These are phyloP conservation scores for Pyrenula massariospora DNA, from an alignment of 495 filamentous ascomycete genomes.

Conservation along the genomic window DNA sequence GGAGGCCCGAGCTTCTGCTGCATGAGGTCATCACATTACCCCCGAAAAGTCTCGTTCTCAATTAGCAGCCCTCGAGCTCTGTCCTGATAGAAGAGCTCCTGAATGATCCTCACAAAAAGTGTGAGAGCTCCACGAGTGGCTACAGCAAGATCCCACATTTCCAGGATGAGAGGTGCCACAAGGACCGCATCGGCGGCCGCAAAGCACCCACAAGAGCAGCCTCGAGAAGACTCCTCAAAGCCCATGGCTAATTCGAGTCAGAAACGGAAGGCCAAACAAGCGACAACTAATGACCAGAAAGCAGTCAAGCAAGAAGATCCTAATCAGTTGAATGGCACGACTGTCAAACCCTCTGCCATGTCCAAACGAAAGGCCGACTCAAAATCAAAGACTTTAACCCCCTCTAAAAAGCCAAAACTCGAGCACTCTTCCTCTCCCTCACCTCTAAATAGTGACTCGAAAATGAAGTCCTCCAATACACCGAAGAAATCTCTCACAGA, in stretches of 20 bases:
- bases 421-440: background rate
- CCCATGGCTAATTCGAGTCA: background rate
- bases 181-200: background rate
- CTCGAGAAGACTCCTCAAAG: background rate
- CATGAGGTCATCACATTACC: background rate
- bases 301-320: background rate
- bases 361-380: background rate
- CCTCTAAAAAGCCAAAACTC: background rate
- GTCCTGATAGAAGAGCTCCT: no score
- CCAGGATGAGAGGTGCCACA: background rate
- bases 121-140: no score
- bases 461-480: background rate
- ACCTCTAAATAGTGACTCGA: background rate
- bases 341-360: background rate
- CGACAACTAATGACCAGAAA: background rate
- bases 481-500: background rate
- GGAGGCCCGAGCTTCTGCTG: background rate
- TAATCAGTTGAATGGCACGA: background rate
- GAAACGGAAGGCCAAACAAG: background rate
- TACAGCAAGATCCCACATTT: no score
- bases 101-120: no score
- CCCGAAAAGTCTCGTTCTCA: background rate
- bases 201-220: background rate
- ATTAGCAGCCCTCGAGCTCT: no score
- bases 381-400: background rate